phyloP scores from a whole-genome alignment of 371 early-diverging fungal species.

The Mortierella polycephala region DNA sequence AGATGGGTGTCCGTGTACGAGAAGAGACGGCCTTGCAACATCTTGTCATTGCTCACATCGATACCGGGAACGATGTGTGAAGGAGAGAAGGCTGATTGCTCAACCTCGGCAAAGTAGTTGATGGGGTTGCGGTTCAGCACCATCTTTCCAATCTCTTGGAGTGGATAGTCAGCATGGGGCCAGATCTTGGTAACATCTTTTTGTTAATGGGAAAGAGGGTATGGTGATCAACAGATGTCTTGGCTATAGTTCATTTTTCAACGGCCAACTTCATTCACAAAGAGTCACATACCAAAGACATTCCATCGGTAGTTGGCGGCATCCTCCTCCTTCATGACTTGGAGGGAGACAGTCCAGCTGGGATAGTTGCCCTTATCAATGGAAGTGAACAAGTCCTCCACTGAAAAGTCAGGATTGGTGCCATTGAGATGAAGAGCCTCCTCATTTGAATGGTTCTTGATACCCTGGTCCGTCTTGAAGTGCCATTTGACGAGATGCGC shows the following conservation, averaged over 20 bases:
- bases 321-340: conserved; percentile 79
- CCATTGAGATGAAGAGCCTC: conserved; percentile 73
- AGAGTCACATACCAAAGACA: conserved; percentile 63
- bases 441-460: conserved; percentile 73
- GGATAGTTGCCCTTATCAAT: conserved; percentile 81
- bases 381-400: conserved; percentile 78
- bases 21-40: conserved; percentile 84
- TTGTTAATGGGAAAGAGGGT: background rate
- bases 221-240: too few species aligned
- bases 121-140: conserved; percentile 81
- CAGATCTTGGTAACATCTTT: conserved; percentile 84
- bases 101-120: conserved; percentile 86
- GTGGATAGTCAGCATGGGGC: conserved; percentile 80
- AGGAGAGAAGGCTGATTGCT: conserved; percentile 83
- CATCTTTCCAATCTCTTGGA: conserved; percentile 77
- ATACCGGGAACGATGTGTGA: conserved; percentile 82
- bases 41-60: conserved; percentile 73
- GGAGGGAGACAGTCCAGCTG: conserved; percentile 79
- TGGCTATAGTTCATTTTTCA: too few species aligned
- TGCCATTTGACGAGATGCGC: conserved; percentile 88
- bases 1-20: conserved; percentile 84
- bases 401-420: conserved; percentile 78
- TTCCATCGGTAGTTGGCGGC: conserved; percentile 81
- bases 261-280: too few species aligned
- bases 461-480: conserved; percentile 85